Conservation (phyloP, 78 protist genomes). For the Bigelowiella natans region DNA sequence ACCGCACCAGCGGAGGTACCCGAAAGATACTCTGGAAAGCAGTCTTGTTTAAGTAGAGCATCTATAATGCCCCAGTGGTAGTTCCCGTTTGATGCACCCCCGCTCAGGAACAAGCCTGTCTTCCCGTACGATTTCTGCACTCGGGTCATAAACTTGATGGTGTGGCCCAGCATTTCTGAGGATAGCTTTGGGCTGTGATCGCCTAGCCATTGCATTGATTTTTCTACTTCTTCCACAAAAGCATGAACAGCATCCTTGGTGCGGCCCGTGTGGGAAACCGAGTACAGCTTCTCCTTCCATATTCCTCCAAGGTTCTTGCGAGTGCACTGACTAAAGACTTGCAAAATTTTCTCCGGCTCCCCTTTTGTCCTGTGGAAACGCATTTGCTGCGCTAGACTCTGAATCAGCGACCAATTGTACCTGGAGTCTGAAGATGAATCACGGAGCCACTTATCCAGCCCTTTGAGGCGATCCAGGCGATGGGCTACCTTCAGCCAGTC, state of each 20-base stretch:
- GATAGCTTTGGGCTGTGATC: too few species aligned
- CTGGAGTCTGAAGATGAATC: neutral
- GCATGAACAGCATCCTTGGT: neutral
- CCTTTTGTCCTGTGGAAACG: neutral
- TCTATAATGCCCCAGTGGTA: neutral
- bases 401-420: neutral
- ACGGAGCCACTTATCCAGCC: neutral
- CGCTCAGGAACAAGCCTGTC: neutral
- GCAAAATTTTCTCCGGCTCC: neutral
- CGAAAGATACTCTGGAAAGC: neutral
- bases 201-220: too few species aligned
- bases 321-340: neutral
- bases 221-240: neutral
- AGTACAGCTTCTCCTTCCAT: neutral
- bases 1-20: neutral
- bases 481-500: neutral
- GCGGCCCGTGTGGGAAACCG: neutral
- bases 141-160: neutral
- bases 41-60: neutral
- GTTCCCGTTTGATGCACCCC: neutral
- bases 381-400: neutral
- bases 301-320: neutral
- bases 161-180: too few species aligned
- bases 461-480: neutral
- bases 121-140: neutral